Evolutionary conservation across 2,329 filamentous ascomycete genomes (phyloP).

Genomic region (Talaromyces sp.): DNA sequence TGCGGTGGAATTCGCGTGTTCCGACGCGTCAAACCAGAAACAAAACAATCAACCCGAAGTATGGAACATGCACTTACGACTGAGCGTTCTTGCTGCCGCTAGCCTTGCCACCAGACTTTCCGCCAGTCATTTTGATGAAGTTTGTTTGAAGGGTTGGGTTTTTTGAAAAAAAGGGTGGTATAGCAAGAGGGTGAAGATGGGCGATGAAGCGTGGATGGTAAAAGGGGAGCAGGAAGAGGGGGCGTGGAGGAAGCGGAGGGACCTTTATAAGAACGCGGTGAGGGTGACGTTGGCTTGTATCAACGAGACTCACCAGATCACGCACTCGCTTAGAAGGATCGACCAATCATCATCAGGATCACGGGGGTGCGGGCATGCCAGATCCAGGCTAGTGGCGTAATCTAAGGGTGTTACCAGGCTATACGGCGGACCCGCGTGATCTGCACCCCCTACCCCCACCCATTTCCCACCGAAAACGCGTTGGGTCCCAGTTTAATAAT

Average conservation of each 20-base stretch:
- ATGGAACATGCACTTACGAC: slow-evolving; percentile 72
- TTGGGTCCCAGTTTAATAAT: slow-evolving; percentile 41
- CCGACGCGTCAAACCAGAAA: slow-evolving; percentile 2
- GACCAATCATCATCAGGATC: slow-evolving; percentile 46
- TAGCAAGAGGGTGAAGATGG: slow-evolving; percentile 4
- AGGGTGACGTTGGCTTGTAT: slow-evolving; percentile 47
- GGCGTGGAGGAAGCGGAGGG: slow-evolving; percentile 37
- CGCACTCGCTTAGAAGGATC: slow-evolving; percentile 45
- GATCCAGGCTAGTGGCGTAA: slow-evolving; percentile 34
- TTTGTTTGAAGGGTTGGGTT: slow-evolving; percentile 32
- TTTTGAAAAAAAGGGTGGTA: slow-evolving; percentile 25
- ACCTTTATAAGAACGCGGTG: slow-evolving; percentile 48
- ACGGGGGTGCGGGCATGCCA: slow-evolving; percentile 23
- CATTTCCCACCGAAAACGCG: slow-evolving; percentile 22
- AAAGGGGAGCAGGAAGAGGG: slow-evolving; percentile 27
- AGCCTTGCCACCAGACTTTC: slow-evolving; percentile 99
- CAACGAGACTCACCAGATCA: slow-evolving; percentile 49
- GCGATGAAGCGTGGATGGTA: slow-evolving; percentile 29
- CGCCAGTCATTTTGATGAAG: slow-evolving; percentile 94
- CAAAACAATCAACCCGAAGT: slow-evolving; percentile 1
- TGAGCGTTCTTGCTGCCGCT: slow-evolving; percentile 98
- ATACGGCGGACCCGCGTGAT: slow-evolving; percentile 28
- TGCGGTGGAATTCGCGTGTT: background rate
- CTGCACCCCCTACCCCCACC: slow-evolving; percentile 5
- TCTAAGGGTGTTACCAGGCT: slow-evolving; percentile 17